phyloP scores from a whole-genome alignment of 805 yeast species.

The Cyberlindnera mississippiensis region DNA sequence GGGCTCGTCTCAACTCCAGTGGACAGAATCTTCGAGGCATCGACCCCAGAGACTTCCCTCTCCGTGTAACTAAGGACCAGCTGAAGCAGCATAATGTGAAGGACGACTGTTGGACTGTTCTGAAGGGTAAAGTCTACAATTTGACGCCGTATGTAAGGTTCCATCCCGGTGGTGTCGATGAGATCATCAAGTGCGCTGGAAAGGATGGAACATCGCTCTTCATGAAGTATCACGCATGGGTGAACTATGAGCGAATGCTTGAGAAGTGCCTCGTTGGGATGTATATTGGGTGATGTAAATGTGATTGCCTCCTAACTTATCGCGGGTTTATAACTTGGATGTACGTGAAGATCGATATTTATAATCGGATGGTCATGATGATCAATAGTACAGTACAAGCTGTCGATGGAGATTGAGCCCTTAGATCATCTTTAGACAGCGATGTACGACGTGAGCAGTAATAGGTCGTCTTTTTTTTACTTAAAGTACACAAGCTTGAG shows the following conservation, averaged over 20 bases:
- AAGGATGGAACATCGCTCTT: conserved; percentile 76
- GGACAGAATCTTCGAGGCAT: conserved; percentile 52
- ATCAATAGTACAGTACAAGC: too few species aligned
- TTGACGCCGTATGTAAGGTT: conserved; percentile 77
- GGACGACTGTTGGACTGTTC: conserved; percentile 84
- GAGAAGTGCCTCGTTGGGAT: conserved; percentile 74
- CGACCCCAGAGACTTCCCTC: conserved; percentile 48
- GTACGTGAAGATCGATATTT: too few species aligned
- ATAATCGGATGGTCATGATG: too few species aligned
- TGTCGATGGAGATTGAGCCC: too few species aligned
- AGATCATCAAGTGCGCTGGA: conserved; percentile 77
- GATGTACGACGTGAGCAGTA: too few species aligned
- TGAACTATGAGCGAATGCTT: conserved; percentile 77
- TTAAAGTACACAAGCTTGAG: background rate
- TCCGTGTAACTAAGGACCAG: conserved; percentile 53
- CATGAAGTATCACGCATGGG: conserved; percentile 74
- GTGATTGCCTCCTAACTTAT: background rate
- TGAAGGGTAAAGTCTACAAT: conserved; percentile 79
- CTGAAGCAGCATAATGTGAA: conserved; percentile 51
- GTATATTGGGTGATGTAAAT: conserved; percentile 16
- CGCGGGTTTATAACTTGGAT: too few species aligned
- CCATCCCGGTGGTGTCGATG: conserved; percentile 91
- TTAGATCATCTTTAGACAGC: too few species aligned
- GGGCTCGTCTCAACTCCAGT: conserved; percentile 61
- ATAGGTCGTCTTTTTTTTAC: too few species aligned